Conservation (phyloP, 1,284 basidiomycete species). For the Neotropicomus parvogracilis region DNA sequence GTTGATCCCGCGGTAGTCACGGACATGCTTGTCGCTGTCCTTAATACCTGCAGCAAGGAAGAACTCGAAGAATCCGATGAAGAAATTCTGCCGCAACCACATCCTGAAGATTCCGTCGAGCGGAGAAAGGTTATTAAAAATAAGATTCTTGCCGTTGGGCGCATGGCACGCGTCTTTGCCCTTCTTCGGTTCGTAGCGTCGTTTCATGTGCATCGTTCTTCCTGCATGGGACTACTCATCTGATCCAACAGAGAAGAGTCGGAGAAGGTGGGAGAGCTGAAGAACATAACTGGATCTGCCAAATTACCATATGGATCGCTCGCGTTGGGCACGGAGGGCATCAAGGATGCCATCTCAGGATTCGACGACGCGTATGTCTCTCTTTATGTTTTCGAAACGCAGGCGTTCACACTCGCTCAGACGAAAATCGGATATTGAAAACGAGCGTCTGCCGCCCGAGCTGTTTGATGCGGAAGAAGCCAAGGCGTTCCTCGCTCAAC, state of each 20-base stretch:
- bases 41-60: conserved; percentile 93
- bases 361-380: conserved; percentile 93
- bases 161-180: conserved; percentile 95
- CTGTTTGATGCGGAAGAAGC: conserved; percentile 86
- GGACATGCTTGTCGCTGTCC: conserved; percentile 93
- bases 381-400: background rate
- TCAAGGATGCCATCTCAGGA: conserved; percentile 91
- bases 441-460: conserved; percentile 94
- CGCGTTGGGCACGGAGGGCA: conserved; percentile 89
- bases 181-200: conserved; percentile 72
- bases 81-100: conserved; percentile 36
- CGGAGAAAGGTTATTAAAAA: conserved; percentile 88
- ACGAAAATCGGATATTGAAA: conserved; percentile 98
- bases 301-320: conserved; percentile 86
- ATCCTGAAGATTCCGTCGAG: conserved; percentile 60
- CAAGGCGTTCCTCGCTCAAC: conserved; percentile 48
- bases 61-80: conserved; percentile 87
- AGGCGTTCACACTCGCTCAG: conserved; percentile 37
- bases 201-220: background rate
- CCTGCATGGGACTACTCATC: background rate
- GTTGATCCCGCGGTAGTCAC: conserved; percentile 54
- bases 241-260: conserved; percentile 80
- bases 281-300: conserved; percentile 77
- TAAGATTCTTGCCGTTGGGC: conserved; percentile 97
- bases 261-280: conserved; percentile 95